Conservation (phyloP, 306 rosid species). For the Quercus robur region DNA sequence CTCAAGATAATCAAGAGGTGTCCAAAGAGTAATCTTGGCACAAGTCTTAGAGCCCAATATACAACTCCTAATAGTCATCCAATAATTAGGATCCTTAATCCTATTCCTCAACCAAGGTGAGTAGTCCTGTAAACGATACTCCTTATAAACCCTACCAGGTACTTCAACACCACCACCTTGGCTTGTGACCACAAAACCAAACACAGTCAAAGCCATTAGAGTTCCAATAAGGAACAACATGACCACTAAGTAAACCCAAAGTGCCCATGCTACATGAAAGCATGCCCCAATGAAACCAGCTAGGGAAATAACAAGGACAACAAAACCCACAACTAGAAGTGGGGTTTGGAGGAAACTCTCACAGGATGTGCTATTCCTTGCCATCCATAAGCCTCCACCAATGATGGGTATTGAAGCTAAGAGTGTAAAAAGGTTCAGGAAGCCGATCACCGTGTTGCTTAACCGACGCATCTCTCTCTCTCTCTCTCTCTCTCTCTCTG, state of each 20-base stretch:
- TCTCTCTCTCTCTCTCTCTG: conserved; percentile 2
- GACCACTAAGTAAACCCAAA: conserved; percentile 77
- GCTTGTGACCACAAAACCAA: conserved; percentile 76
- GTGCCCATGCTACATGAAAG: conserved; percentile 88
- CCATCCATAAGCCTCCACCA: conserved; percentile 92
- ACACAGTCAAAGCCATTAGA: conserved; percentile 59
- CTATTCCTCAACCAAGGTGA: conserved; percentile 80
- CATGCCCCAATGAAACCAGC: conserved; percentile 97
- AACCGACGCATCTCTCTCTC: conserved; percentile 50
- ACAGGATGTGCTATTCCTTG: conserved; percentile 82
- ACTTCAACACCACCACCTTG: conserved; percentile 70
- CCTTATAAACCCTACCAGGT: conserved; percentile 70
- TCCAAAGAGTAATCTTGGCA: conserved; percentile 51
- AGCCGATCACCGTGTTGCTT: conserved; percentile 93
- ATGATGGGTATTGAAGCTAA: conserved; percentile 91
- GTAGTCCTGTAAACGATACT: conserved; percentile 53
- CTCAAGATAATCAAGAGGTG: conserved; percentile 73
- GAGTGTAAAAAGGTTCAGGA: conserved; percentile 78
- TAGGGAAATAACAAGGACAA: conserved; percentile 70
- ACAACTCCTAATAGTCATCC: conserved; percentile 70
- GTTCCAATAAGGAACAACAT: conserved; percentile 76
- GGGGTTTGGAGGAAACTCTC: conserved; percentile 84
- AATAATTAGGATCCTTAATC: conserved; percentile 56
- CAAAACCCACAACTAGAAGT: conserved; percentile 69
- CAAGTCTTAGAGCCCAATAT: conserved; percentile 84